These are phyloP conservation scores for Suhomyces sp. DNA, from an alignment of 805 yeast genomes.

Conservation along the genomic window DNA sequence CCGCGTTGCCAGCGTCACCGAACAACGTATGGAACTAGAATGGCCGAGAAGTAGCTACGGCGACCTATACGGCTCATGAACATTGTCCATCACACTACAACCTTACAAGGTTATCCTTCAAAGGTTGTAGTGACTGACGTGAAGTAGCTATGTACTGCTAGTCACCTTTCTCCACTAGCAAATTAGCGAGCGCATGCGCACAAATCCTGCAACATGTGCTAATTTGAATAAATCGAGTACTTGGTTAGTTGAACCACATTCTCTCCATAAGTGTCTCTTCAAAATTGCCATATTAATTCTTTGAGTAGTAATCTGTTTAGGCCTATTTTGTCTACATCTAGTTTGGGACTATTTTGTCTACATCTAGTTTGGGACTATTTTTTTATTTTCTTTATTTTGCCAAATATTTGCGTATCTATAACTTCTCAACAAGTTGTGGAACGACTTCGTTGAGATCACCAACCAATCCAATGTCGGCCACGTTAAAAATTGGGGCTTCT, in stretches of 20 bases:
- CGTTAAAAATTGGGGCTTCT: slow-evolving; percentile 89
- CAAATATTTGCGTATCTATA: slow-evolving; percentile 27
- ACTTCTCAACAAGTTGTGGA: slow-evolving; percentile 85
- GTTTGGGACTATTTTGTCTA: too few relatives aligned
- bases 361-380: not conserved
- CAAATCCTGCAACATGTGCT: not conserved
- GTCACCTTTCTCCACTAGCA: not conserved
- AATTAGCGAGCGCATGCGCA: not conserved
- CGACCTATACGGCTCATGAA: not conserved
- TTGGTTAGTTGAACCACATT: too few relatives aligned
- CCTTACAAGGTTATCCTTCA: not conserved
- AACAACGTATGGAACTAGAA: not conserved
- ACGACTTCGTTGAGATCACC: slow-evolving; percentile 84
- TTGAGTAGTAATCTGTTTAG: too few relatives aligned
- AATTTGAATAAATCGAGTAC: too few relatives aligned
- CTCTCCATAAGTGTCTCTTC: too few relatives aligned
- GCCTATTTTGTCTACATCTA: not conserved
- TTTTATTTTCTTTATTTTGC: not conserved
- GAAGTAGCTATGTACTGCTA: not conserved
- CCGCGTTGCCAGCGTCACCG: not conserved
- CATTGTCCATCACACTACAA: not conserved
- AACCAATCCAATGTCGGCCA: slow-evolving; percentile 85
- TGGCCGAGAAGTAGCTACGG: not conserved
- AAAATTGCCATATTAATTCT: too few relatives aligned
- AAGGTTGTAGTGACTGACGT: not conserved